Percentiles rank a stretch among this genome's conserved stretches.
These are phyloP conservation scores for Aspergillus sclerotiicarbonarius DNA, from an alignment of 495 filamentous ascomycete species.

Conservation along the genomic window DNA sequence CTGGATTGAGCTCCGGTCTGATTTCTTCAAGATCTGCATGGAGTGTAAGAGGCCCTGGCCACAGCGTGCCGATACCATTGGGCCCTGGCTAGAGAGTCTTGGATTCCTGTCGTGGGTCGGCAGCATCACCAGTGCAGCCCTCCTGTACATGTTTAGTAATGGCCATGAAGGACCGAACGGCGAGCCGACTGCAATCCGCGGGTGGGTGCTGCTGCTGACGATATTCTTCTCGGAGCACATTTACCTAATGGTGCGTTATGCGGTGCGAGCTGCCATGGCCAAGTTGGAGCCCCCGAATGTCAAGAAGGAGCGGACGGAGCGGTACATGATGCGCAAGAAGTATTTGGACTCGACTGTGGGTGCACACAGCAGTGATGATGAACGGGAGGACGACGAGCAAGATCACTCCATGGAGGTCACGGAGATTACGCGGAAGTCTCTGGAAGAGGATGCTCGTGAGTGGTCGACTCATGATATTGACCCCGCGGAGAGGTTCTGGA, in stretches of 20 bases:
- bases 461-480: constrained; percentile 49
- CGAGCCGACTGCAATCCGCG: constrained; percentile 61
- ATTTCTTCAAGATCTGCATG: constrained; percentile 91
- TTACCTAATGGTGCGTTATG: constrained; percentile 71
- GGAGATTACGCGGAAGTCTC: constrained; percentile 38
- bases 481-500: constrained; percentile 69
- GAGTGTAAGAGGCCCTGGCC: constrained; percentile 87
- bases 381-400: constrained; percentile 15
- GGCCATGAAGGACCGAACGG: constrained; percentile 56
- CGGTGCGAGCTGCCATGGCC: constrained; percentile 64
- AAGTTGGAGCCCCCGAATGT: constrained; percentile 83
- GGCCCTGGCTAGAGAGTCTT: constrained; percentile 87
- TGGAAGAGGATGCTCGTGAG: constrained; percentile 70
- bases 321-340: constrained; percentile 70
- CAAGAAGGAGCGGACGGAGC: constrained; percentile 73
- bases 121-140: constrained; percentile 75
- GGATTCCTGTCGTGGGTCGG: constrained; percentile 91
- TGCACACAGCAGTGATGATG: constrained; percentile 32
- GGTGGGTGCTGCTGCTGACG: constrained; percentile 79
- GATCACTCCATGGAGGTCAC: constrained; percentile 19
- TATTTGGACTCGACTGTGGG: constrained; percentile 54
- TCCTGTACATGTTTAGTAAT: constrained; percentile 85
- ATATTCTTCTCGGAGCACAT: constrained; percentile 87
- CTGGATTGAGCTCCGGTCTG: constrained; percentile 91
- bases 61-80: constrained; percentile 85